A percentile compares a stretch with the other conserved stretches of the same genome.
Conservation (phyloP, 1,284 basidiomycete species). For the Cryptococcus amylolentus region DNA sequence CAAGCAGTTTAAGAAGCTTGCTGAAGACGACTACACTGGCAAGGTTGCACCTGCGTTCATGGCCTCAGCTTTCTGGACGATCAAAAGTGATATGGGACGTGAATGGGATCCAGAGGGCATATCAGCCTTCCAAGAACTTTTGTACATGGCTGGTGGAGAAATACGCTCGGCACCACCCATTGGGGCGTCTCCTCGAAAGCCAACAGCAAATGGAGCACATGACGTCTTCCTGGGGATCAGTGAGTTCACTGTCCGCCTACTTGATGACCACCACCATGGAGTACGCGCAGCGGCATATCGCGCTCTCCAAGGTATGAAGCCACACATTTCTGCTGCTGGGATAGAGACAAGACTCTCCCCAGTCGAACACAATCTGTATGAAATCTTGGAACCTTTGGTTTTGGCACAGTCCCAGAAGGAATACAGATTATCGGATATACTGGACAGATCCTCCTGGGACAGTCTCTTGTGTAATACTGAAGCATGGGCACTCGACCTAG, state of each 20-base stretch:
- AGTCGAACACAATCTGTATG: background rate
- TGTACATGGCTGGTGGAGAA: conserved; percentile 50
- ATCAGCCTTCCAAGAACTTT: conserved; percentile 68
- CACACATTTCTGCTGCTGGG: background rate
- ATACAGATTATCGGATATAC: too few species aligned
- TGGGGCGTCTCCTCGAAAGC: background rate
- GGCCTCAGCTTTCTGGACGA: conserved; percentile 67
- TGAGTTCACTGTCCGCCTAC: background rate
- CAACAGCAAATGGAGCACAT: background rate
- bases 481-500: conserved; percentile 64
- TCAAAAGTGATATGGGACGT: conserved; percentile 68
- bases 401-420: too few species aligned
- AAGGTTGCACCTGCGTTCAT: conserved; percentile 14
- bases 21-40: conserved; percentile 1
- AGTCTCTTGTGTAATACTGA: background rate
- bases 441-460: background rate
- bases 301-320: background rate
- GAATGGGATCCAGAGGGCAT: conserved; percentile 62
- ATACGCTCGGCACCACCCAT: conserved; percentile 48
- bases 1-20: conserved; percentile 10
- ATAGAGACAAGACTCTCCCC: background rate
- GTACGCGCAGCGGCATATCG: background rate
- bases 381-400: background rate
- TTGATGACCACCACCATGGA: background rate
- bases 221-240: background rate